Evolutionary conservation across 441 rosid species (phyloP), one percentile per base, ranked within the genome.

Genomic region (Croton laevigatus): DNA sequence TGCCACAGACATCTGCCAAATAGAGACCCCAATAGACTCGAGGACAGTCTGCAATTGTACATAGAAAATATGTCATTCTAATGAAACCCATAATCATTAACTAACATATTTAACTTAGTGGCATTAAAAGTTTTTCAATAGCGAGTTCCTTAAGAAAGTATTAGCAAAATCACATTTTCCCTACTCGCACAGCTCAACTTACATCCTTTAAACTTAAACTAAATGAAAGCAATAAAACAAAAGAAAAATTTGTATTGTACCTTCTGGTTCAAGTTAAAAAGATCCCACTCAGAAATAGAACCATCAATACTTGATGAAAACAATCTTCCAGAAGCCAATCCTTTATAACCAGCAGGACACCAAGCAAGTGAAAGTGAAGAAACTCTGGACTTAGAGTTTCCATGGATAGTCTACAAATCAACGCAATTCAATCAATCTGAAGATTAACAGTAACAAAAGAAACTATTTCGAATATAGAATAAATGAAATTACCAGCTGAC

Each of bases 241-340:
- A 48, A 48, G 16, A 11, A 11, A 14, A 46, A 46, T 4, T 46
- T 46, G 0, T 12, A 46, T 46, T 46, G 0, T 12, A 46, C 99
- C 98, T 90, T 90, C 77, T 91, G 97, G 84, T 84, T 87, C 86
- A 93, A 73, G 80, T 88, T 78, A 44, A 83, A 95, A 71, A 89
- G 87, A 88, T 93, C 96, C 95, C 96, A 91, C 70, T 93, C 95
- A 0, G 88, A 88, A 71, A 95, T 81, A 0, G 98, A 81, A 22
- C 99, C 98, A 75, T 95, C 98, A 14, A 95, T 83, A 63, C 95
- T 88, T 0, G 96, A 95, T 4, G 98, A 89, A 69, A 93, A 83
- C 83, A 93, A 68, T 76, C 94, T 81, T 44, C 92, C 90, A 57
- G 85, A 75, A 66, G 86, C 71, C 65, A 77, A 71, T 0, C 84